These are phyloP conservation scores for Dianthus caryophyllus DNA, from an alignment of 148 eudicot species.

Conservation along the genomic window DNA sequence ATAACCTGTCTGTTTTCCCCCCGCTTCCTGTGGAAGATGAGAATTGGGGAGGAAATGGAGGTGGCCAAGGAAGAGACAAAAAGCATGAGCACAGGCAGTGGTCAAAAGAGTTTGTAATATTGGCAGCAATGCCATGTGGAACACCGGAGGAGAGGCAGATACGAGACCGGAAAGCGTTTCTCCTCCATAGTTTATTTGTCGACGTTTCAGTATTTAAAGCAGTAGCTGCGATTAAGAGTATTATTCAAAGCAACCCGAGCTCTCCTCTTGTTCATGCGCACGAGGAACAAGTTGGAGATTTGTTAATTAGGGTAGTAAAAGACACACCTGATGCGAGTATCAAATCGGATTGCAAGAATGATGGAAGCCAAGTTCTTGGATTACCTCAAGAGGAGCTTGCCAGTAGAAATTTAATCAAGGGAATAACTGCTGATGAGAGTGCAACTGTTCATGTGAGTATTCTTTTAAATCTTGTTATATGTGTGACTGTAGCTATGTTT, in stretches of 20 bases:
- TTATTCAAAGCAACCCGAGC: slow-evolving; percentile 31
- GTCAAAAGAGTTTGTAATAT: slow-evolving; percentile 72
- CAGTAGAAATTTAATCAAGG: slow-evolving; percentile 78
- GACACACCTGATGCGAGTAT: slow-evolving; percentile 65
- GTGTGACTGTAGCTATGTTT: slow-evolving; percentile 7
- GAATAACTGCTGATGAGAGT: slow-evolving; percentile 90
- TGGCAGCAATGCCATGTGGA: slow-evolving; percentile 92
- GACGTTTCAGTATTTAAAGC: slow-evolving; percentile 79
- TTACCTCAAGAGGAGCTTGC: slow-evolving; percentile 65
- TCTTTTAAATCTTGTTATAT: slow-evolving; percentile 9
- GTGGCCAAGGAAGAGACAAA: slow-evolving; percentile 75
- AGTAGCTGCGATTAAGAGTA: slow-evolving; percentile 45
- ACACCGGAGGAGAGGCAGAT: slow-evolving; percentile 82
- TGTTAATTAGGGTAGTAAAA: slow-evolving; percentile 45
- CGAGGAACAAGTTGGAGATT: slow-evolving; percentile 65
- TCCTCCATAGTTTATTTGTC: slow-evolving; percentile 87
- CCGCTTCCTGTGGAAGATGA: slow-evolving; percentile 86
- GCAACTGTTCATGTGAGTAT: slow-evolving; percentile 79
- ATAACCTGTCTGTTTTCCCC: slow-evolving; percentile 58
- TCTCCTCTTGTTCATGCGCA: slow-evolving; percentile 27
- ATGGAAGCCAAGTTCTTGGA: slow-evolving; percentile 62
- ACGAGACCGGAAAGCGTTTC: slow-evolving; percentile 84
- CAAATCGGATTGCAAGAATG: slow-evolving; percentile 66
- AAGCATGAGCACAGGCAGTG: slow-evolving; percentile 59
- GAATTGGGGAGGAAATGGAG: slow-evolving; percentile 95